Percentiles rank a stretch among this genome's conserved stretches.
Conservation (phyloP, 75 land plant genomes). For the Isoetes taiwanensis region DNA sequence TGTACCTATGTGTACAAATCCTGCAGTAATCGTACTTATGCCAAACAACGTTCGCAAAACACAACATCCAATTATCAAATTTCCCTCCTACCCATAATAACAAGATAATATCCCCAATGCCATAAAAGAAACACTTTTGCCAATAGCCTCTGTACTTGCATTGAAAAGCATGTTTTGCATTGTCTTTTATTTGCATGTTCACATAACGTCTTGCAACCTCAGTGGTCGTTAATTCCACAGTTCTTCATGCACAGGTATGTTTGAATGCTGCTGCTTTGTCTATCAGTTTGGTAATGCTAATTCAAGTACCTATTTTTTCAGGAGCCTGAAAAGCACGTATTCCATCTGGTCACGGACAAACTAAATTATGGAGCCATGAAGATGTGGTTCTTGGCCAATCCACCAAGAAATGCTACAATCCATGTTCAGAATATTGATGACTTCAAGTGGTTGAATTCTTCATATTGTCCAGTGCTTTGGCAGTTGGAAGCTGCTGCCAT, state of each 20-base stretch:
- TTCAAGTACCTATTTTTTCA: slow-evolving; percentile 13
- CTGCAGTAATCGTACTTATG: too few species aligned
- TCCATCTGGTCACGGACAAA: slow-evolving; percentile 71
- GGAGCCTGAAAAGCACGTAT: slow-evolving; percentile 69
- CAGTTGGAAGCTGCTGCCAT: slow-evolving; percentile 61
- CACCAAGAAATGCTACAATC: slow-evolving; percentile 59
- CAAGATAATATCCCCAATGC: too few species aligned
- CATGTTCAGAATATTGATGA: slow-evolving; percentile 73
- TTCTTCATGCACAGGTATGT: slow-evolving; percentile 36
- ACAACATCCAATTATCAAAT: too few species aligned
- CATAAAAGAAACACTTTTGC: too few species aligned
- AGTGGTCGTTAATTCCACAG: slow-evolving; percentile 61
- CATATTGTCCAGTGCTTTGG: slow-evolving; percentile 61
- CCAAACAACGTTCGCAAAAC: too few species aligned
- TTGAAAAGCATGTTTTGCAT: too few species aligned
- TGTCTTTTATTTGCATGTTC: too few species aligned
- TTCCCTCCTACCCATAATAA: too few species aligned
- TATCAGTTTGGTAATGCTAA: not conserved
- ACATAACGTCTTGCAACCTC: slow-evolving; percentile 62
- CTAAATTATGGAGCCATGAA: slow-evolving; percentile 74
- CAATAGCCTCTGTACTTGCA: too few species aligned
- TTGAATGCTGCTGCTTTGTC: too few species aligned
- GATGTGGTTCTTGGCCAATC: slow-evolving; percentile 68
- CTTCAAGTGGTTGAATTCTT: slow-evolving; percentile 69
- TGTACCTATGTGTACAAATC: too few species aligned